Evolutionary conservation across 495 filamentous ascomycete genomes (phyloP).

Genomic region (Penicillium paradoxum): DNA sequence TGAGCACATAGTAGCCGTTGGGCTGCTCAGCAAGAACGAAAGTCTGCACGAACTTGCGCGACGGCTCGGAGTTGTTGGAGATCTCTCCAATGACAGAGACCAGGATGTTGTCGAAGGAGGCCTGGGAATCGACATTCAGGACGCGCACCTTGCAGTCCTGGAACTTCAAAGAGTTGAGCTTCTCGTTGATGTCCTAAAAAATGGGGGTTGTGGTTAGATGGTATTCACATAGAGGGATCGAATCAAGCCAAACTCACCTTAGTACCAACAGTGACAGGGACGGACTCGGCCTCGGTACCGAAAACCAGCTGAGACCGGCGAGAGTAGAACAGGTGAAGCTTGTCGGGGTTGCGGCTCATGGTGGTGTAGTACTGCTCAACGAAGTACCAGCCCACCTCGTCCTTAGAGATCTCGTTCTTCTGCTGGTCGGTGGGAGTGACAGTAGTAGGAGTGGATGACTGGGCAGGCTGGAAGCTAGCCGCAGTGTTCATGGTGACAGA

Average conservation of each 20-base stretch:
- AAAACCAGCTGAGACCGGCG: slow-evolving; percentile 79
- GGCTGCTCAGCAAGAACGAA: slow-evolving; percentile 95
- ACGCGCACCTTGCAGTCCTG: slow-evolving; percentile 98
- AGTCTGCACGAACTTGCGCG: slow-evolving; percentile 96
- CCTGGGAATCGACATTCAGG: slow-evolving; percentile 94
- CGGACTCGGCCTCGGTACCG: slow-evolving; percentile 80
- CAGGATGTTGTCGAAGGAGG: slow-evolving; percentile 84
- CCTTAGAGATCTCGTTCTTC: slow-evolving; percentile 56
- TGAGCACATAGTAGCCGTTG: slow-evolving; percentile 96
- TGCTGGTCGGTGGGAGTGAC: slow-evolving; percentile 35
- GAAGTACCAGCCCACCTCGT: slow-evolving; percentile 98
- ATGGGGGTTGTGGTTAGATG: background rate
- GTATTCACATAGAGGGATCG: background rate
- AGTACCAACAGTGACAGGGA: slow-evolving; percentile 76
- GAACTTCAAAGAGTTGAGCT: slow-evolving; percentile 86
- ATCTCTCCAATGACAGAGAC: slow-evolving; percentile 98
- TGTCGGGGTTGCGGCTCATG: slow-evolving; percentile 87
- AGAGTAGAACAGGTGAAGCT: slow-evolving; percentile 83
- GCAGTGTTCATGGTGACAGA: slow-evolving; percentile 33
- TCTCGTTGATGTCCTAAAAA: slow-evolving; percentile 79
- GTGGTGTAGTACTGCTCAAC: slow-evolving; percentile 99
- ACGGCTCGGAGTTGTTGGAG: slow-evolving; percentile 82
- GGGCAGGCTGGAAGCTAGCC: slow-evolving; percentile 43
- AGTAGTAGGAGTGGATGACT: slow-evolving; percentile 42
- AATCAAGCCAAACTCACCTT: slow-evolving; percentile 58